Evolutionary conservation across 306 rosid genomes (phyloP).

Genomic region (Dicorynia guianensis): DNA sequence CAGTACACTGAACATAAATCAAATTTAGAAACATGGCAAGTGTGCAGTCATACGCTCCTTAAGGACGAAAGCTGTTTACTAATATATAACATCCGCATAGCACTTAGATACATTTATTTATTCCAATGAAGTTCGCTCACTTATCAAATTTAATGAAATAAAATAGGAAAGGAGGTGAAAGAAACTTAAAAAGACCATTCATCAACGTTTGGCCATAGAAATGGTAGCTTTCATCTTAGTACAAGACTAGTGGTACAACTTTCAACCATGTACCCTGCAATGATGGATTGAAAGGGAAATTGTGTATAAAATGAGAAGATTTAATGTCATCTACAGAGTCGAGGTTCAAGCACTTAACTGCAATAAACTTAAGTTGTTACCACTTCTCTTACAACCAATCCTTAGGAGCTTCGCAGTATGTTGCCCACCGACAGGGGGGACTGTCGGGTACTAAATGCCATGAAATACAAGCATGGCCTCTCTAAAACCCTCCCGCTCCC

Average conservation of each 20-base stretch:
- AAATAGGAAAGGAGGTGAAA: neutral
- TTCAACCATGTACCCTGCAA: neutral
- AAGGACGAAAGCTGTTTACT: neutral
- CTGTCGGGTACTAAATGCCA: neutral
- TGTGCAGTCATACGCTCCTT: neutral
- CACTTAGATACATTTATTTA: neutral
- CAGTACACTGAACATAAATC: neutral
- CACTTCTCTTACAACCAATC: neutral
- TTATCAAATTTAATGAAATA: neutral
- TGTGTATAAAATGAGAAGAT: neutral
- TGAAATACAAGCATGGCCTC: neutral
- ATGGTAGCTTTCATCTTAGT: neutral
- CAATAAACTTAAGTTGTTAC: neutral
- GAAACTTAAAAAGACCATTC: neutral
- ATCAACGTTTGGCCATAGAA: neutral
- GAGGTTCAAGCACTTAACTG: too few species aligned
- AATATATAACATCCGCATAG: neutral
- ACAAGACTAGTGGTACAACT: neutral
- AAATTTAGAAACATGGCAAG: neutral
- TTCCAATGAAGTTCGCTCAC: neutral
- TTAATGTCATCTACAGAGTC: too few species aligned
- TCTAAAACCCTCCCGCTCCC: too few species aligned
- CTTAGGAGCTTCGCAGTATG: neutral
- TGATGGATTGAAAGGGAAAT: neutral
- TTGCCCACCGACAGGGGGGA: neutral